Percentiles rank a stretch among this genome's conserved stretches.
Evolutionary conservation across 768 basidiomycete species (phyloP).

Genomic region (Pleurotus tuoliensis): DNA sequence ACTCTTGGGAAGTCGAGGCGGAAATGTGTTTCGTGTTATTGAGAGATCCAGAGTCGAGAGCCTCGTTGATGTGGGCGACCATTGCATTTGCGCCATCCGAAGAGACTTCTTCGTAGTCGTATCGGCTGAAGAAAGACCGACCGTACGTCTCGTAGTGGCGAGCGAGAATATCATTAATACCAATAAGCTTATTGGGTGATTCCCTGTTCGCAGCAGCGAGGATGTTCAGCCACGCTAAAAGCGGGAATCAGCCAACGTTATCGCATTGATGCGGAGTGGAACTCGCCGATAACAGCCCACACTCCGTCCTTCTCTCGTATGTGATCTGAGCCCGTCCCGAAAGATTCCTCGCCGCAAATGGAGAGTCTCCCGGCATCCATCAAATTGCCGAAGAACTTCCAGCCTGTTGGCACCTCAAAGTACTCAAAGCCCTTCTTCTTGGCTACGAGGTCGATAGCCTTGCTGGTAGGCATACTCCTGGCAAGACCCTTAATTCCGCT

Average conservation of each 20-base stretch:
- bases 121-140: slow-evolving; percentile 97
- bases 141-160: slow-evolving; percentile 92
- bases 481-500: slow-evolving; percentile 94
- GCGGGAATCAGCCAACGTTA: background rate
- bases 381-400: slow-evolving; percentile 99
- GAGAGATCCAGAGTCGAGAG: slow-evolving; percentile 66
- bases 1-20: slow-evolving; percentile 60
- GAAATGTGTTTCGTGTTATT: slow-evolving; percentile 66
- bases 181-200: slow-evolving; percentile 70
- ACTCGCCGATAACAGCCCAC: slow-evolving; percentile 92
- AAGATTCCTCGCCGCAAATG: slow-evolving; percentile 98
- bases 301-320: slow-evolving; percentile 99
- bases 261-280: background rate
- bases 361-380: slow-evolving; percentile 99
- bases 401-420: slow-evolving; percentile 97
- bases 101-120: slow-evolving; percentile 98
- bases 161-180: slow-evolving; percentile 88
- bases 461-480: slow-evolving; percentile 95
- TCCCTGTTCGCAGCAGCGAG: slow-evolving; percentile 82
- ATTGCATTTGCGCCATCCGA: slow-evolving; percentile 87
- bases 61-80: slow-evolving; percentile 71
- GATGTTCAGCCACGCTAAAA: slow-evolving; percentile 93
- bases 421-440: slow-evolving; percentile 89
- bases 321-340: slow-evolving; percentile 99
- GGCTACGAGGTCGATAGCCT: slow-evolving; percentile 94